A percentile compares a stretch with the other conserved stretches of the same genome.
Conservation (phyloP, 768 basidiomycete species). For the Melanogaster broomeanus region DNA sequence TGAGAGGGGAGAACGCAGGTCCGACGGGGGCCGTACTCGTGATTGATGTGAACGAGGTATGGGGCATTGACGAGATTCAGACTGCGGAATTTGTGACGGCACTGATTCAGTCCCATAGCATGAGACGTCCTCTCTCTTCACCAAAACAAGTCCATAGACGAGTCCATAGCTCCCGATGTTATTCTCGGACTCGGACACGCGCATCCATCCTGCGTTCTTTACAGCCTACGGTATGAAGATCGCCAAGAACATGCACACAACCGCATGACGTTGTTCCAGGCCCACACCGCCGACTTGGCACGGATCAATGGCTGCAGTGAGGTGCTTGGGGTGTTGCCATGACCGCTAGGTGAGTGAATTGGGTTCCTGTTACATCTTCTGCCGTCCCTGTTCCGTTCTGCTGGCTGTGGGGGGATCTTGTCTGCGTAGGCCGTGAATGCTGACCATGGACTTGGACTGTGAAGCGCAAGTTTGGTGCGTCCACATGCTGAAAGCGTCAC, state of each 20-base stretch:
- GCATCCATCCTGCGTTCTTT: constrained; percentile 78
- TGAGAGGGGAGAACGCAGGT: constrained; percentile 87
- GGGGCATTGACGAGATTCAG: constrained; percentile 91
- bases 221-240: constrained; percentile 84
- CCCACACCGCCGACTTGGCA: constrained; percentile 85
- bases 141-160: constrained; percentile 79
- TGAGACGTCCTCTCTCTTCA: constrained; percentile 46
- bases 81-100: constrained; percentile 82
- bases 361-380: constrained; percentile 1
- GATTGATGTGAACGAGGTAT: constrained; percentile 96
- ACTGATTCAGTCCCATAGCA: constrained; percentile 72
- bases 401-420: too few species aligned
- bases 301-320: constrained; percentile 92
- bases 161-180: constrained; percentile 92
- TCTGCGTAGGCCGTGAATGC: too few species aligned
- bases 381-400: too few species aligned
- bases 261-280: constrained; percentile 88
- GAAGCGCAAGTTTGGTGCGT: constrained; percentile 84
- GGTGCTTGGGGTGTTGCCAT: constrained; percentile 87
- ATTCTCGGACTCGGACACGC: constrained; percentile 84
- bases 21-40: constrained; percentile 91
- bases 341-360: constrained; percentile 71
- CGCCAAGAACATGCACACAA: constrained; percentile 94
- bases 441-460: too few species aligned
- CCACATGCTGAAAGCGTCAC: constrained; percentile 93